Percentiles rank a stretch among this genome's conserved stretches.
Evolutionary conservation across 106 monocot genomes (phyloP).

Genomic region (Dioscorea zingiberensis): DNA sequence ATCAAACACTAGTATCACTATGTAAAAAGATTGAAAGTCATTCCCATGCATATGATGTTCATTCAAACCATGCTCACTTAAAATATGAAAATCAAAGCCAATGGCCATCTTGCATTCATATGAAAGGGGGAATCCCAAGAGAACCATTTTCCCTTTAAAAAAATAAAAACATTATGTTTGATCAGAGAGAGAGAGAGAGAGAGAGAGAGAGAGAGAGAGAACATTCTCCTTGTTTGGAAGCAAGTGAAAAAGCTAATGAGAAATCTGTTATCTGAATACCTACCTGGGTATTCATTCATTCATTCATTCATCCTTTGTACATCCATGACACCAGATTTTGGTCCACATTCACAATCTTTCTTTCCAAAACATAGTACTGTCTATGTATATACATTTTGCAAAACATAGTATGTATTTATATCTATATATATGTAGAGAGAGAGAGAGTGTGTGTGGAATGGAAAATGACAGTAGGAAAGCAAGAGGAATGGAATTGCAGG

Average conservation of each 20-base stretch:
- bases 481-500: slow-evolving; percentile 2
- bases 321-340: neutral
- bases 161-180: no score
- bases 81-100: neutral
- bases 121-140: neutral
- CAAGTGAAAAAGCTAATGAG: no score
- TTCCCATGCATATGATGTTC: neutral
- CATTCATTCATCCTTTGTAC: neutral
- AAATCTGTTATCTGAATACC: no score
- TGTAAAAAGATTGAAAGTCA: neutral
- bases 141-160: no score
- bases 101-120: neutral
- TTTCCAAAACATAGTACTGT: neutral
- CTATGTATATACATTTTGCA: neutral
- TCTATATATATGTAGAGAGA: neutral
- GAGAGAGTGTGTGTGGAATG: neutral
- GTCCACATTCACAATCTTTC: neutral
- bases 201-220: no score
- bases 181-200: no score
- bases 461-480: slow-evolving; percentile 9
- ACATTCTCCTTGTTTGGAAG: no score
- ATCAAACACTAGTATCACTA: neutral
- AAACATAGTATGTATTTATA: neutral
- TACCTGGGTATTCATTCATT: neutral
- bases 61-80: neutral